Evolutionary conservation across 768 basidiomycete species (phyloP).

Genomic region (Agaricus subrufescens): DNA sequence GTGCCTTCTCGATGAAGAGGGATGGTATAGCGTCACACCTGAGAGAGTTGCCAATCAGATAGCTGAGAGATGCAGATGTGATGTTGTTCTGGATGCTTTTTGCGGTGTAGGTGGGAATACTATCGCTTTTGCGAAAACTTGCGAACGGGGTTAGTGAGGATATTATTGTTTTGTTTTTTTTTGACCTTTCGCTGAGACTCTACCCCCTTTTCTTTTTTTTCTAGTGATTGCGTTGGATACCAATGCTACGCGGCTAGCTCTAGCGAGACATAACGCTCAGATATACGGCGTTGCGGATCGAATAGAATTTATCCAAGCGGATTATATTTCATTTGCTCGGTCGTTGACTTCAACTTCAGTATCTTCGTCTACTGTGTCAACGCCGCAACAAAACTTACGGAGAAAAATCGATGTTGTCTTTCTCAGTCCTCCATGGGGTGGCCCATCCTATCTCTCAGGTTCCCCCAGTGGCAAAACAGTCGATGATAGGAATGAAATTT

Average conservation of each 20-base stretch:
- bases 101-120: conserved; percentile 98
- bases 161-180: conserved; percentile 18
- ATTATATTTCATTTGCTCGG: conserved; percentile 76
- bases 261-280: conserved; percentile 90
- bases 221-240: conserved; percentile 92
- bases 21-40: conserved; percentile 98
- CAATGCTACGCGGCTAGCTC: conserved; percentile 76
- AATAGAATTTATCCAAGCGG: conserved; percentile 89
- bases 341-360: conserved; percentile 7
- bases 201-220: background rate
- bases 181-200: background rate
- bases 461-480: conserved; percentile 16
- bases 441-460: conserved; percentile 62
- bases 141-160: conserved; percentile 68
- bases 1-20: conserved; percentile 87
- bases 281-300: conserved; percentile 94
- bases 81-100: conserved; percentile 87
- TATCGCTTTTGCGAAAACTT: conserved; percentile 95
- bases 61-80: conserved; percentile 85
- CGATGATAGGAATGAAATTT: background rate
- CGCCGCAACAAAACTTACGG: conserved; percentile 6
- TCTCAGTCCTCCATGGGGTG: conserved; percentile 95
- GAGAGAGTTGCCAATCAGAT: conserved; percentile 91
- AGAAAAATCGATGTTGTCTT: conserved; percentile 85
- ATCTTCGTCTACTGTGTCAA: conserved; percentile 18